Base-by-base conservation (phyloP, 2,329 filamentous ascomycete genomes). In the Botrytis deweyae region DNA sequence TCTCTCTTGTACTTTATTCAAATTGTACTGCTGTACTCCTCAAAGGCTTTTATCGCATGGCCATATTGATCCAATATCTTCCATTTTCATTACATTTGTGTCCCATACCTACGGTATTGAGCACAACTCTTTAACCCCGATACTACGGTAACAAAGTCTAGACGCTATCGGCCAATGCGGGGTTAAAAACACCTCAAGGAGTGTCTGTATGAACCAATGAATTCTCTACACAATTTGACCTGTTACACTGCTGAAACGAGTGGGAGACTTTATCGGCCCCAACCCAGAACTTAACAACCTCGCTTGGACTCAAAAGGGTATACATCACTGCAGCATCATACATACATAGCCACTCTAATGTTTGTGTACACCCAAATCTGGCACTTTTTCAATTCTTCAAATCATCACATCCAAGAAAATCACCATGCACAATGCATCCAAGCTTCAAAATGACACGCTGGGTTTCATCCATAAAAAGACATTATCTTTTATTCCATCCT, bases 401-500 rank as follows among this genome's bases (percentile, higher is more conserved):
- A 52, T 59, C 1, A 18, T 49, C 55, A 49, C 33, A 52, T 49
- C 49, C 5, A 44, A n/a, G 40, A 9, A 58, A 67, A 59, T 73
- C 61, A 71, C 44, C 12, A 71, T 36, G 58, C 44, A 58, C 40
- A 40, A 52, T 62, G 44, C 65, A 59, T 42, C 64, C 29, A 46
- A 61, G 67, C 46, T 38, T 64, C 66, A 73, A 64, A 46, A 38
- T 42, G 42, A n/a, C n/a, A 61, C 29, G 29, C 40, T n/a, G 36
- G 25, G 36, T 72, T 42, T 72, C 59, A 55, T 59, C 66, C 72
- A 70, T 74, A 67, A 40, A 44, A 73, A 73, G 72, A 70, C 75
- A 74, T 76, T 74, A 74, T 75, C 58, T 76, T 76, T 74, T 70
- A 73, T 64, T 63, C 70, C 44, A 55, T 58, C 46, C 73, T 72